Percentiles rank a stretch among this genome's conserved stretches.
Evolutionary conservation across 176 grass and related monocot genomes (phyloP).

Genomic region (Ensete ventricosum): DNA sequence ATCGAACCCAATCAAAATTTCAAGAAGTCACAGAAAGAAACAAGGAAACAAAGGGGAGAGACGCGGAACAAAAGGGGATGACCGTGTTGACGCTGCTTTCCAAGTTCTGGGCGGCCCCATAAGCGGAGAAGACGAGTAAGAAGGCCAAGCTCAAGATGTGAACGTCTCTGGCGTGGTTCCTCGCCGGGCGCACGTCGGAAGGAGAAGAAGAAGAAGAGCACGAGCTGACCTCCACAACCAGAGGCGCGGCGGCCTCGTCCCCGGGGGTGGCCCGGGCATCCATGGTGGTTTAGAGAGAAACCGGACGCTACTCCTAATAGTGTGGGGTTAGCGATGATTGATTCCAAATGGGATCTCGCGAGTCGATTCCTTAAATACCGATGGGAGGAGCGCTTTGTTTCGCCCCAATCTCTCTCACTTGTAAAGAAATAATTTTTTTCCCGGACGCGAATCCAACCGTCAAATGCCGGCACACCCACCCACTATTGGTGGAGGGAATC

Average conservation of each 20-base stretch:
- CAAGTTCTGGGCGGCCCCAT: constrained; percentile 70
- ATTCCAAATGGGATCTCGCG: no score
- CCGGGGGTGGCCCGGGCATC: not conserved
- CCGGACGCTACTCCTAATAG: not conserved
- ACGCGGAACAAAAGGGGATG: not conserved
- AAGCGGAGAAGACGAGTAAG: constrained; percentile 87
- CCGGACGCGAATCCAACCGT: no score
- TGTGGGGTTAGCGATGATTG: no score
- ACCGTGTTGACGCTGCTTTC: constrained; percentile 79
- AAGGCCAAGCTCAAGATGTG: constrained; percentile 72
- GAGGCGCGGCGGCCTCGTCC: constrained; percentile 9
- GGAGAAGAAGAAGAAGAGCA: not conserved
- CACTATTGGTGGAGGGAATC: no score
- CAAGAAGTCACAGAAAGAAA: not conserved
- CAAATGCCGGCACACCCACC: no score
- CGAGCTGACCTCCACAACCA: constrained; percentile 17
- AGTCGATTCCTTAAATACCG: no score
- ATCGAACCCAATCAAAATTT: not conserved
- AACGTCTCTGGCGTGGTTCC: constrained; percentile 45
- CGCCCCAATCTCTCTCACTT: no score
- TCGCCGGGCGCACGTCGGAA: not conserved
- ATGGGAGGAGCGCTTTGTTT: no score
- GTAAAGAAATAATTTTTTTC: no score
- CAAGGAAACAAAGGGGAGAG: not conserved
- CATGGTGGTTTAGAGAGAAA: not conserved